These are phyloP conservation scores for Cymbopogon flexuosus DNA, from an alignment of 202 grass and related monocot genomes.

Conservation along the genomic window DNA sequence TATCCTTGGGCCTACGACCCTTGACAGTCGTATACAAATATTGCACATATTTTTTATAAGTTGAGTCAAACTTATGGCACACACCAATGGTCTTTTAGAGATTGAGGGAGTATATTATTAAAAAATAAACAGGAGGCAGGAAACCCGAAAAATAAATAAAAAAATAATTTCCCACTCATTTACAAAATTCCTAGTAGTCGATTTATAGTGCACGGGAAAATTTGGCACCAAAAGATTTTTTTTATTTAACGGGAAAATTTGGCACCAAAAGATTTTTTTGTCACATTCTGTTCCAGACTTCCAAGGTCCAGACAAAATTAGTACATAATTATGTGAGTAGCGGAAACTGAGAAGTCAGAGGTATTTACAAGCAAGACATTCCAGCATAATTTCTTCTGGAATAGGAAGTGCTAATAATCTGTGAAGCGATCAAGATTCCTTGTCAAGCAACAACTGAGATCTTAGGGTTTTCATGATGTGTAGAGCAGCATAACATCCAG, in stretches of 20 bases:
- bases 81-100: too few relatives aligned
- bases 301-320: not conserved
- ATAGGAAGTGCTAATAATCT: not conserved
- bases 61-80: too few relatives aligned
- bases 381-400: slow-evolving; percentile 12
- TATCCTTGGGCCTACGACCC: too few relatives aligned
- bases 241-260: not conserved
- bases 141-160: too few relatives aligned
- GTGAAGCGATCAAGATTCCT: not conserved
- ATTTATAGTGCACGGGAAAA: not conserved
- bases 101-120: too few relatives aligned
- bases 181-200: too few relatives aligned
- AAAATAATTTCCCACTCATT: too few relatives aligned
- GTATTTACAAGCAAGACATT: not conserved
- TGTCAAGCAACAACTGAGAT: not conserved
- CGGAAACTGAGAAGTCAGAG: not conserved
- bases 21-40: too few relatives aligned
- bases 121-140: too few relatives aligned
- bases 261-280: not conserved
- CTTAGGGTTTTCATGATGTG: not conserved
- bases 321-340: not conserved
- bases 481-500: not conserved
- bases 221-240: not conserved
- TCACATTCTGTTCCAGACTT: not conserved
- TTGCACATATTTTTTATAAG: too few relatives aligned